A percentile compares a stretch with the other conserved stretches of the same genome.
Conservation (phyloP, 345 rosid species). For the Clausena lansium region DNA sequence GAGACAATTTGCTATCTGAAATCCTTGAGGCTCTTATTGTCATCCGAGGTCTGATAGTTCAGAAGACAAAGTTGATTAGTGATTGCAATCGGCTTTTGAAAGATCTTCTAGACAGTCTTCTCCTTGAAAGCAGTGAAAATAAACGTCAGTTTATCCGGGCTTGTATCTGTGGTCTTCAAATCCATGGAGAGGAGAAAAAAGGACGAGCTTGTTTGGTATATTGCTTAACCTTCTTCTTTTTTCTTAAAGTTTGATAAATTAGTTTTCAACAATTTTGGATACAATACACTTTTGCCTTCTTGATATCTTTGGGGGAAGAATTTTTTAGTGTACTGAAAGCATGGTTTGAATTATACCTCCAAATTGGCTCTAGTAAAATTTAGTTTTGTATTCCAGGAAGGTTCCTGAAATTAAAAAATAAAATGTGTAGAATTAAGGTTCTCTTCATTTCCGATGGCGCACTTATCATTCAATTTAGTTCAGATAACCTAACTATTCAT, state of each 20-base stretch:
- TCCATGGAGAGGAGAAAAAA: slow-evolving; percentile 81
- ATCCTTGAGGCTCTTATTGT: slow-evolving; percentile 95
- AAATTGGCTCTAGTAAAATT: not conserved
- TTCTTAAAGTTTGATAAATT: not conserved
- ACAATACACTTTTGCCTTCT: not conserved
- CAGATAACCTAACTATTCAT: not conserved
- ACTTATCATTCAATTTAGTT: not conserved
- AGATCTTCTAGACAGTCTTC: slow-evolving; percentile 91
- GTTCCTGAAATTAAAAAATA: not conserved
- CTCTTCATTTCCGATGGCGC: not conserved
- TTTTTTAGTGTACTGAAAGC: not conserved
- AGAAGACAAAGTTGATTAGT: slow-evolving; percentile 95
- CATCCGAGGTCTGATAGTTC: slow-evolving; percentile 90
- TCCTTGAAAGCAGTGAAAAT: slow-evolving; percentile 96
- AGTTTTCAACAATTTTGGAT: not conserved
- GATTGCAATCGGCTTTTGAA: slow-evolving; percentile 90
- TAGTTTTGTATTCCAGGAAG: not conserved
- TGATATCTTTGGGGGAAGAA: not conserved
- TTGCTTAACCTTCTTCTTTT: not conserved
- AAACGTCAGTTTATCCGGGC: slow-evolving; percentile 90
- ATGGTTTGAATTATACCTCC: not conserved
- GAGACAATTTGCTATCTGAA: slow-evolving; percentile 78
- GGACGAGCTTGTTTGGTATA: slow-evolving; percentile 83
- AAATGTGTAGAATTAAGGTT: not conserved
- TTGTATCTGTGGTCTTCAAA: slow-evolving; percentile 86